Percentiles rank a stretch among this genome's conserved stretches.
These are phyloP conservation scores for Aspergillus sp. DNA, from an alignment of 2,329 filamentous ascomycete genomes.

Conservation along the genomic window DNA sequence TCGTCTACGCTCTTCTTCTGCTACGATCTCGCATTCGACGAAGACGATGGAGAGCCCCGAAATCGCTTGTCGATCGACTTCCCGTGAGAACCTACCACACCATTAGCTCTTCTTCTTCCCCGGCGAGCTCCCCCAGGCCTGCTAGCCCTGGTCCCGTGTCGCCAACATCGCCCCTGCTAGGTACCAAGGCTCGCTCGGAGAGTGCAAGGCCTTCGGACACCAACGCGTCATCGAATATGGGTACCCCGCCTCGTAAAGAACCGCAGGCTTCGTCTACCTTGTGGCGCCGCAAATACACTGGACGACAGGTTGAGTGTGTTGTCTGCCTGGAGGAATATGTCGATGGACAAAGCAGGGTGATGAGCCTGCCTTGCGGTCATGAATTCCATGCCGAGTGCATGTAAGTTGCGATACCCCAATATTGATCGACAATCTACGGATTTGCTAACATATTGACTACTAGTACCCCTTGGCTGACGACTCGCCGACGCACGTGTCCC, in stretches of 20 bases:
- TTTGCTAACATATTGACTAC: slow-evolving; percentile 18
- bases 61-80: slow-evolving; percentile 91
- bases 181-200: slow-evolving; percentile 30
- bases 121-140: slow-evolving; percentile 55
- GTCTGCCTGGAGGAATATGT: slow-evolving; percentile 96
- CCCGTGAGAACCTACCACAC: slow-evolving; percentile 95
- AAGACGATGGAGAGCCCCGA: slow-evolving; percentile 92
- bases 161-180: slow-evolving; percentile 75
- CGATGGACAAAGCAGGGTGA: slow-evolving; percentile 89
- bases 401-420: slow-evolving; percentile 57
- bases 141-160: slow-evolving; percentile 66
- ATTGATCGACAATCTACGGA: neutral
- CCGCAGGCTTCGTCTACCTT: slow-evolving; percentile 42
- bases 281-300: slow-evolving; percentile 59
- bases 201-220: slow-evolving; percentile 26
- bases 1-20: slow-evolving; percentile 86
- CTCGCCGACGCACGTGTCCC: slow-evolving; percentile 90
- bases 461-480: slow-evolving; percentile 95
- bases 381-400: slow-evolving; percentile 99
- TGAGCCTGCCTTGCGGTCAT: slow-evolving; percentile 96
- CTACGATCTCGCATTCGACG: slow-evolving; percentile 85
- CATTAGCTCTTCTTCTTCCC: slow-evolving; percentile 64
- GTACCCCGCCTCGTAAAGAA: slow-evolving; percentile 40
- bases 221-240: slow-evolving; percentile 21
- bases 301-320: slow-evolving; percentile 80